Evolutionary conservation across 129 eudicot species (phyloP).

Genomic region (Solidago caesia): DNA sequence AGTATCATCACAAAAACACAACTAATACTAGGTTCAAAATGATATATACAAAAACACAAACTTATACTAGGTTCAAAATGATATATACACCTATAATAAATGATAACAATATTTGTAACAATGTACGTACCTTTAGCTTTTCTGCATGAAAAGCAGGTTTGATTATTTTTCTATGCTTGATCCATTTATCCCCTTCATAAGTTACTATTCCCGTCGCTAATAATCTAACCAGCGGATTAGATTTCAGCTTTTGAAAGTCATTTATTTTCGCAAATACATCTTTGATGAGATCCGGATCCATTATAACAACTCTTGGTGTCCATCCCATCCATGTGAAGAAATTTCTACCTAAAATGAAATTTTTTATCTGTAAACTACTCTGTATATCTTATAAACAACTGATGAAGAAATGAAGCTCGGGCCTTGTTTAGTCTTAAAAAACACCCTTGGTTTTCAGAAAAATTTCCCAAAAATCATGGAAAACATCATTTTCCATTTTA

Average conservation of each 20-base stretch:
- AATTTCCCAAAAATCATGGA: too few species aligned
- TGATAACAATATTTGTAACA: too few species aligned
- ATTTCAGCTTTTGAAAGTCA: slow-evolving; percentile 14
- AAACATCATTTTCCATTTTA: too few species aligned
- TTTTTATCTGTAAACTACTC: too few species aligned
- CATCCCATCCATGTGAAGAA: slow-evolving; percentile 38
- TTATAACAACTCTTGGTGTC: slow-evolving; percentile 25
- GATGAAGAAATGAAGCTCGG: too few species aligned
- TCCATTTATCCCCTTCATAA: slow-evolving; percentile 45
- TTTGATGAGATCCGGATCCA: slow-evolving; percentile 35
- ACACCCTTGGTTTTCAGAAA: too few species aligned
- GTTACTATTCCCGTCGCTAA: slow-evolving; percentile 32
- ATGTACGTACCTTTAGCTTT: slow-evolving; percentile 42
- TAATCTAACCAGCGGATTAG: slow-evolving; percentile 20
- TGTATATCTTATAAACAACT: too few species aligned
- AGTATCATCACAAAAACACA: not conserved
- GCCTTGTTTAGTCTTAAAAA: too few species aligned
- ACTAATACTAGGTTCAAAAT: too few species aligned
- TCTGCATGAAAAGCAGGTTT: slow-evolving; percentile 43
- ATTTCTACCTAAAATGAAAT: slow-evolving; percentile 17
- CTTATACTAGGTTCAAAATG: too few species aligned
- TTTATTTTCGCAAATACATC: slow-evolving; percentile 22
- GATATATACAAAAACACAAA: not conserved
- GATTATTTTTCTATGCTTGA: slow-evolving; percentile 37
- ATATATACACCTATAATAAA: not conserved